A percentile compares a stretch with the other conserved stretches of the same genome.
Evolutionary conservation across 1,284 basidiomycete species (phyloP).

Genomic region (Trametes versicolor): DNA sequence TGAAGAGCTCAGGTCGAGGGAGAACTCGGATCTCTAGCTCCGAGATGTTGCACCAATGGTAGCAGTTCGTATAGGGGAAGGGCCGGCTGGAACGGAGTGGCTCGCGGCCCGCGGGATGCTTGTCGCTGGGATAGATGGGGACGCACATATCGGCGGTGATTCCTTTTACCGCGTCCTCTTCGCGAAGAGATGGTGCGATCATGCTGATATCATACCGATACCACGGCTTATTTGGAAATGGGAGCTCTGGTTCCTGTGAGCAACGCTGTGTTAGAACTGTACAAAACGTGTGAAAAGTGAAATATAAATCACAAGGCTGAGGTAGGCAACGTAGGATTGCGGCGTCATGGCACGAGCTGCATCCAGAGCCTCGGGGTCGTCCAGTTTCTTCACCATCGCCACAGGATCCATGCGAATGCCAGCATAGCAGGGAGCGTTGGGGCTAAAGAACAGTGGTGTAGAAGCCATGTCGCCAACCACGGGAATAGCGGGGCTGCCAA

Average conservation of each 20-base stretch:
- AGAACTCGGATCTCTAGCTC: constrained; percentile 3
- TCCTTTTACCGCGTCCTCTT: background rate
- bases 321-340: constrained; percentile 13
- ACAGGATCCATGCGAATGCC: constrained; percentile 15
- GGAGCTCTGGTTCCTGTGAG: constrained; percentile 11
- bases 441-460: background rate
- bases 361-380: background rate
- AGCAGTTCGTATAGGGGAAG: constrained; percentile 25
- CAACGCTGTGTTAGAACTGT: background rate
- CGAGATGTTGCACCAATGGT: constrained; percentile 11
- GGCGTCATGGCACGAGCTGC: constrained; percentile 1
- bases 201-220: constrained; percentile 4
- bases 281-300: background rate
- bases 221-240: constrained; percentile 6
- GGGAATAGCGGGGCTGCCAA: too few relatives aligned
- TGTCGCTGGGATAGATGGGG: constrained; percentile 17
- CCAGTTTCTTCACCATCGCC: constrained; percentile 11
- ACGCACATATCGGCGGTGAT: constrained; percentile 15
- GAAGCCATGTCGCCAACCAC: too few relatives aligned
- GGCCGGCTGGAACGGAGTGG: background rate
- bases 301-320: background rate
- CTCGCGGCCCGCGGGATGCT: constrained; percentile 1
- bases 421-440: constrained; percentile 5
- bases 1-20: background rate
- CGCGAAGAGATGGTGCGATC: constrained; percentile 4